These are phyloP conservation scores for Pterulicium gracile DNA, from an alignment of 1,284 basidiomycete species.

Conservation along the genomic window DNA sequence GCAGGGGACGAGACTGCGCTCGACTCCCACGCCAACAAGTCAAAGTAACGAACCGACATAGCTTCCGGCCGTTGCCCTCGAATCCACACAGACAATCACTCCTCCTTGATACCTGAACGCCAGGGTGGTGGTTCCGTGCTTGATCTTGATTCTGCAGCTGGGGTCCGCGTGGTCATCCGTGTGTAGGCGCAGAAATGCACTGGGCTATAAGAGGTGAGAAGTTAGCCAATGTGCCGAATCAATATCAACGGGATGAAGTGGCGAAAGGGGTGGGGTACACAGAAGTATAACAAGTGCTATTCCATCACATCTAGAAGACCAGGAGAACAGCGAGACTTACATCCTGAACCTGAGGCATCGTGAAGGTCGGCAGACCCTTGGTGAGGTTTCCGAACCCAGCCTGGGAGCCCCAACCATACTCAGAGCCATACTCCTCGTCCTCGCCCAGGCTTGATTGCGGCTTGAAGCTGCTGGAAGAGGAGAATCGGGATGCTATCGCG, in stretches of 20 bases:
- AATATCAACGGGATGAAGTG: constrained; percentile 1
- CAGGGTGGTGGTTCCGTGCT: constrained; percentile 97
- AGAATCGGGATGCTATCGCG: constrained; percentile 57
- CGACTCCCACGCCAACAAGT: constrained; percentile 2
- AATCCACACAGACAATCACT: constrained; percentile 97
- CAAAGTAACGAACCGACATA: constrained; percentile 70
- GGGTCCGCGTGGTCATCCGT: constrained; percentile 93
- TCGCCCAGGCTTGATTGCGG: constrained; percentile 40
- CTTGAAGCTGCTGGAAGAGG: constrained; percentile 38
- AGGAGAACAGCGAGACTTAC: constrained; percentile 39
- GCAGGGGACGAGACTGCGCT: no score
- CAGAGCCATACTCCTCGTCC: constrained; percentile 54
- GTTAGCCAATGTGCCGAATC: constrained; percentile 5
- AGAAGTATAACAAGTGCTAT: no score
- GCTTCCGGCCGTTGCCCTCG: constrained; percentile 92
- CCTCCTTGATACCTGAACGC: constrained; percentile 97
- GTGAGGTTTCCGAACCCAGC: constrained; percentile 69
- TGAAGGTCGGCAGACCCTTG: constrained; percentile 60
- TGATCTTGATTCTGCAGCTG: constrained; percentile 92
- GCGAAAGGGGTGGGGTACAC: no score
- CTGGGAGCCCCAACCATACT: constrained; percentile 69
- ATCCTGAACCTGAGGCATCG: constrained; percentile 60
- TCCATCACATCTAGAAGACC: no score
- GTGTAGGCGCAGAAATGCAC: constrained; percentile 79
- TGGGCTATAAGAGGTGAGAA: constrained; percentile 57